Evolutionary conservation across 805 yeast genomes (phyloP).

Genomic region (Metschnikowia rubicola): DNA sequence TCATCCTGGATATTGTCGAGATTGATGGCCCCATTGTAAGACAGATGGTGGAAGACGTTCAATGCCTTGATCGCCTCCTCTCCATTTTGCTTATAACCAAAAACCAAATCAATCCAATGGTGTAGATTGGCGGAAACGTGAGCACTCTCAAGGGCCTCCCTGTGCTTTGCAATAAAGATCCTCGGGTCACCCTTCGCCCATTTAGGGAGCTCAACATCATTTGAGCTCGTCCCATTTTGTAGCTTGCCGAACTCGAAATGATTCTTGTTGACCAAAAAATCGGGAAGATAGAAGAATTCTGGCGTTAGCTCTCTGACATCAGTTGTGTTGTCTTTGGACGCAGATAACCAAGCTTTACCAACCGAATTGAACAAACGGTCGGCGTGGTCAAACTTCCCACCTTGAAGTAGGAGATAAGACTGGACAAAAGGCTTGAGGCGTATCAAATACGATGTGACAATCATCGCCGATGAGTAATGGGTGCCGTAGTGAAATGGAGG

Average conservation of each 20-base stretch:
- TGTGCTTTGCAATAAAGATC: constrained; percentile 66
- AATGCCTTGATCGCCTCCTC: constrained; percentile 58
- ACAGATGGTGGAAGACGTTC: constrained; percentile 79
- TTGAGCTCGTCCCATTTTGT: constrained; percentile 58
- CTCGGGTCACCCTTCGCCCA: constrained; percentile 83
- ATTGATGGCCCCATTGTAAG: constrained; percentile 82
- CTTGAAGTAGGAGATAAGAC: constrained; percentile 74
- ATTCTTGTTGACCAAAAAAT: constrained; percentile 65
- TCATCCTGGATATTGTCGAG: constrained; percentile 71
- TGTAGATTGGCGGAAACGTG: constrained; percentile 74
- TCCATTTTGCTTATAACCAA: constrained; percentile 80
- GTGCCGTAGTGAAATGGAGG: constrained; percentile 93
- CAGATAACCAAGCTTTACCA: constrained; percentile 76
- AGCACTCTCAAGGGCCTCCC: constrained; percentile 81
- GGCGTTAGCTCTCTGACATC: constrained; percentile 88
- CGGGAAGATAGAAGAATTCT: constrained; percentile 81
- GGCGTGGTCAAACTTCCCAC: constrained; percentile 86
- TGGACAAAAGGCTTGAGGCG: constrained; percentile 78
- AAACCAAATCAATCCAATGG: constrained; percentile 81
- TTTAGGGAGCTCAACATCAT: constrained; percentile 68
- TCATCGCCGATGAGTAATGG: constrained; percentile 92
- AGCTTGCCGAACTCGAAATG: constrained; percentile 65
- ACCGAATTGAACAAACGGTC: constrained; percentile 76
- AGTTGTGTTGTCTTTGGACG: constrained; percentile 74
- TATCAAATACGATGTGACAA: constrained; percentile 76